phyloP scores from a whole-genome alignment of 768 basidiomycete genomes.

The Nevesoporus exiguus region DNA sequence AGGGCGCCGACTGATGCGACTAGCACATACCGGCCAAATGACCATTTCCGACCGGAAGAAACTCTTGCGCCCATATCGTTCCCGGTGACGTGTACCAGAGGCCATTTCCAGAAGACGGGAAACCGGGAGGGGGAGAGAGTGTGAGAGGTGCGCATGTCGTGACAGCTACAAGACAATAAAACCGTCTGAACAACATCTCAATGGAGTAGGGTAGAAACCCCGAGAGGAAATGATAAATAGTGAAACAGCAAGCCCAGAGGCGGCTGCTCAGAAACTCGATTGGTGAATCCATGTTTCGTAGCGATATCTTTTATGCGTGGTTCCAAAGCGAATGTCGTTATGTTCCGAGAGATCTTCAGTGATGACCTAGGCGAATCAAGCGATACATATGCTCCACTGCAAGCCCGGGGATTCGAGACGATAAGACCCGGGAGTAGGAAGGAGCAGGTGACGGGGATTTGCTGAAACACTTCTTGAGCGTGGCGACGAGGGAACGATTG shows the following conservation, averaged over 20 bases:
- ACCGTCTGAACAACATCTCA: slow-evolving; percentile 14
- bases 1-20: neutral
- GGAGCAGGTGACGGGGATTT: neutral
- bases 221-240: slow-evolving; percentile 9
- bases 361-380: neutral
- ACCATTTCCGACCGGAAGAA: slow-evolving; percentile 72
- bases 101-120: slow-evolving; percentile 71
- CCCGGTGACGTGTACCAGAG: slow-evolving; percentile 64
- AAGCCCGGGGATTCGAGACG: neutral
- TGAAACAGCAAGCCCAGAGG: slow-evolving; percentile 16
- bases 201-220: slow-evolving; percentile 17
- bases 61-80: slow-evolving; percentile 53
- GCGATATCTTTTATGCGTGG: neutral
- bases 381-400: slow-evolving; percentile 1
- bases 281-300: slow-evolving; percentile 21
- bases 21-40: slow-evolving; percentile 53
- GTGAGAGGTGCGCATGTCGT: slow-evolving; percentile 19
- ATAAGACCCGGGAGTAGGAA: neutral
- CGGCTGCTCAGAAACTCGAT: slow-evolving; percentile 15
- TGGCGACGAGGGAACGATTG: neutral
- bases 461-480: neutral
- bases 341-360: neutral
- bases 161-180: slow-evolving; percentile 21
- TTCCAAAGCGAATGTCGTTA: neutral
- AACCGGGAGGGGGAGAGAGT: slow-evolving; percentile 38